Percentiles rank a stretch among this genome's conserved stretches.
phyloP scores from a whole-genome alignment of 805 yeast species.

The Sugiyamaella americana region DNA sequence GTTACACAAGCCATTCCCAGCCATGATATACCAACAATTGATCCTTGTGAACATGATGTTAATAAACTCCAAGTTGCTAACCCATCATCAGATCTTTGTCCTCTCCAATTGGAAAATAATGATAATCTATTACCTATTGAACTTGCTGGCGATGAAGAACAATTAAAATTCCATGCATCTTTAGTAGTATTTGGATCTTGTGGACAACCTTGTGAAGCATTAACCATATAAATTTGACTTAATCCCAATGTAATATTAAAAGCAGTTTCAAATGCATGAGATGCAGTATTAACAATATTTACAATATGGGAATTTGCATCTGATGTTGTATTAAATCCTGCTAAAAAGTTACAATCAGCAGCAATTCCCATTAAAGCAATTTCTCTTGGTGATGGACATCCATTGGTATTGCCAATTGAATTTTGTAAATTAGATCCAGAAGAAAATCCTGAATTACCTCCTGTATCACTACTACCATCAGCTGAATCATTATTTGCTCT shows the following conservation, averaged over 20 bases:
- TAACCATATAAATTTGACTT: slow-evolving; percentile 25
- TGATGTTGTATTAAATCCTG: slow-evolving; percentile 23
- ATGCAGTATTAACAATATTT: slow-evolving; percentile 31
- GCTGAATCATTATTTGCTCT: not conserved
- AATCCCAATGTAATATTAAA: slow-evolving; percentile 35
- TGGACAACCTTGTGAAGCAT: slow-evolving; percentile 24
- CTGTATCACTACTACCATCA: slow-evolving; percentile 1
- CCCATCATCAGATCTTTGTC: slow-evolving; percentile 25
- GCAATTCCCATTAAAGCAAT: slow-evolving; percentile 34
- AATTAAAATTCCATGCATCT: slow-evolving; percentile 26
- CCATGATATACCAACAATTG: slow-evolving; percentile 36
- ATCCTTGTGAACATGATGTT: slow-evolving; percentile 30
- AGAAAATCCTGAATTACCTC: slow-evolving; percentile 23
- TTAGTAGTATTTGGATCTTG: slow-evolving; percentile 7
- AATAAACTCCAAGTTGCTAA: slow-evolving; percentile 34
- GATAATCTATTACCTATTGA: slow-evolving; percentile 27
- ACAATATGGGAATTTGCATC: slow-evolving; percentile 29
- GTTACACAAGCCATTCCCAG: slow-evolving; percentile 31
- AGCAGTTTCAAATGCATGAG: slow-evolving; percentile 30
- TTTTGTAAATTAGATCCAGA: slow-evolving; percentile 21
- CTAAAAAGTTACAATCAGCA: slow-evolving; percentile 33
- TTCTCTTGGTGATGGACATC: slow-evolving; percentile 30
- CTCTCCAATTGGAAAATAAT: slow-evolving; percentile 31
- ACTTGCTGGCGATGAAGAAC: slow-evolving; percentile 18
- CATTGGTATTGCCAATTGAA: slow-evolving; percentile 28